Conservation (phyloP, 495 filamentous ascomycete genomes). For the Penicillium odoratum region DNA sequence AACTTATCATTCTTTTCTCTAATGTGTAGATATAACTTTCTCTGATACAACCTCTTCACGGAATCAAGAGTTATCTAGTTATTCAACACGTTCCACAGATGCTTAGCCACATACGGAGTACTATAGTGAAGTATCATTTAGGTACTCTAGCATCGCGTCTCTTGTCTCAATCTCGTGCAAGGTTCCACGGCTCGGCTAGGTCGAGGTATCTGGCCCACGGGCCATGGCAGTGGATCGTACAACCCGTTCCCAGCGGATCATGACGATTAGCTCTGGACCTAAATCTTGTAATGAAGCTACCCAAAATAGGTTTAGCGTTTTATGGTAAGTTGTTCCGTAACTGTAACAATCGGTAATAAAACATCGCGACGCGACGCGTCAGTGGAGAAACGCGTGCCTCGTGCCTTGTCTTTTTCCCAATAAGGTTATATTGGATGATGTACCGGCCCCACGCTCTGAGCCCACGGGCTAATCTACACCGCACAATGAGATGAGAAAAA, state of each 20-base stretch:
- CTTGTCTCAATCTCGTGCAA: not conserved
- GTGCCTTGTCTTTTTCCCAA: constrained; percentile 9
- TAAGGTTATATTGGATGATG: constrained; percentile 16
- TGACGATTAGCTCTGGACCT: not conserved
- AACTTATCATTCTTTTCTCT: not conserved
- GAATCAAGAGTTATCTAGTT: not conserved
- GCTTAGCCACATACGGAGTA: too few species aligned
- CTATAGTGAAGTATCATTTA: not conserved
- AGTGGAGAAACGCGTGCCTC: constrained; percentile 6
- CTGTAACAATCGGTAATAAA: not conserved
- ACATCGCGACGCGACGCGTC: constrained; percentile 18
- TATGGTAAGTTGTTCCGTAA: not conserved
- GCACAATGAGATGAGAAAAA: constrained; percentile 17
- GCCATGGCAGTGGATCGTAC: not conserved
- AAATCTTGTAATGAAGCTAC: not conserved
- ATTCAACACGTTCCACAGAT: too few species aligned
- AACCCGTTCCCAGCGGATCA: not conserved
- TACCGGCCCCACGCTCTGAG: constrained; percentile 1
- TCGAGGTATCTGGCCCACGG: not conserved
- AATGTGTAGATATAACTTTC: not conserved
- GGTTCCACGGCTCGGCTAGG: not conserved
- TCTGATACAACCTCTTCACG: not conserved
- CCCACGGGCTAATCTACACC: constrained; percentile 13
- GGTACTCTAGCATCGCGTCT: not conserved
- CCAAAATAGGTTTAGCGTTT: not conserved